phyloP scores from a whole-genome alignment of 148 eudicot genomes.

The Tetragonia tetragonoides region DNA sequence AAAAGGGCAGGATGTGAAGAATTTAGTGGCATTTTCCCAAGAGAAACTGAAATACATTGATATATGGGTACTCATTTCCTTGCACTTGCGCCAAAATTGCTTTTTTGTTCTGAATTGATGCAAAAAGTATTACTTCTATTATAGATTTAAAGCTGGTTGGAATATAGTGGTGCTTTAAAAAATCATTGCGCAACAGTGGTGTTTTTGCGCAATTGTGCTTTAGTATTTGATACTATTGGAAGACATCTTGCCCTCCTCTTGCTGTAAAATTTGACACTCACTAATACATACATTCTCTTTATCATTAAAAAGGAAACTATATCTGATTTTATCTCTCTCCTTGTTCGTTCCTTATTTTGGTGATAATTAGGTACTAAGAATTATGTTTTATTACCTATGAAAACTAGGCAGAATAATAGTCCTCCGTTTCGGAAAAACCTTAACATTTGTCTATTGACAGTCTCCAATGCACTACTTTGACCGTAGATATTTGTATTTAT shows the following conservation, averaged over 20 bases:
- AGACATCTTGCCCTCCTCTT: background rate
- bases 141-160: background rate
- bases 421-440: no score
- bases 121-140: background rate
- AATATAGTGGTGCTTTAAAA: background rate
- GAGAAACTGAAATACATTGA: constrained; percentile 73
- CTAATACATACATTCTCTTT: no score
- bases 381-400: background rate
- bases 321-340: background rate
- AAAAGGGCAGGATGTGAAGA: constrained; percentile 71
- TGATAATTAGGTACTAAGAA: background rate
- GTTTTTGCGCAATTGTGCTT: background rate
- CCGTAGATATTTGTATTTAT: no score
- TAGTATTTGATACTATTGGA: background rate
- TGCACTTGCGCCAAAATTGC: background rate
- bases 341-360: background rate
- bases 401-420: no score
- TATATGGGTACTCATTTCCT: constrained; percentile 65
- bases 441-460: no score
- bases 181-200: no score
- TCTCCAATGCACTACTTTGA: no score
- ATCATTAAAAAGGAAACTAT: no score
- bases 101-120: background rate
- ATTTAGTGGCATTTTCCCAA: constrained; percentile 73
- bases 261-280: background rate